Evolutionary conservation across 2,329 filamentous ascomycete genomes (phyloP), one percentile per base, ranked within the genome.

Genomic region (Verticillium dahliae): DNA sequence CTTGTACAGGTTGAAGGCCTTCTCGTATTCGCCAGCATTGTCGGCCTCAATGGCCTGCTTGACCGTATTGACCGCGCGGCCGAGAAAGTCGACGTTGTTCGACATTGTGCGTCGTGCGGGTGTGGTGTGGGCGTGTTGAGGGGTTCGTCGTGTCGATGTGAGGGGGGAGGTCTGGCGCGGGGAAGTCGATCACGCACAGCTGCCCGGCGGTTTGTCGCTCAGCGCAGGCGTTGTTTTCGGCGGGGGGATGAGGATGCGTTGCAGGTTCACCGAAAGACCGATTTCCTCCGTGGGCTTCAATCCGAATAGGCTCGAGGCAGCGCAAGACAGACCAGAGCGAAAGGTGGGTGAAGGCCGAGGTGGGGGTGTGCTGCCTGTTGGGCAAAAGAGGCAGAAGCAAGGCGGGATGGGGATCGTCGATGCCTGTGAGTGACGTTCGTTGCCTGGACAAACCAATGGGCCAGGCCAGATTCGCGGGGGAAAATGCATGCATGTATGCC

Each of bases 21-120:
- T 94, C 71, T 97, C 92, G 78, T 99, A 99, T 74, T 98, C 92
- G 74, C 92, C 93, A 56, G 91, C 90, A 68, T 94, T 96, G 80
- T 99, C 95, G 70, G 90, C 88, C 75, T 97, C 93, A 80, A 99
- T 98, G 68, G 95, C 95, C 78, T 96, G 96, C 78, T 97, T 96
- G 71, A 99, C 94, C 76, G 91, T 89, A 72, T 96, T 92, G 81
- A 98, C 98, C 71, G 95, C 95, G 70, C 94, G 92, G 72, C 93
- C 93, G 71, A 97, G 87, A 75, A 98, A 99, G 80, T 99, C 95
- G 74, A 93, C 92, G 69, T 64, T 64, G 45, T 52, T 52, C 13
- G 45, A 52, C 45, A 52, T 52, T 27, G 45, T 52, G 27, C 27
- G 45, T 52, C 45, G 45, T 52, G n/a, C 6, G 45, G 45, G 45